phyloP scores from a whole-genome alignment of 2,329 filamentous ascomycete species.

The Cladobotryum protrusum region DNA sequence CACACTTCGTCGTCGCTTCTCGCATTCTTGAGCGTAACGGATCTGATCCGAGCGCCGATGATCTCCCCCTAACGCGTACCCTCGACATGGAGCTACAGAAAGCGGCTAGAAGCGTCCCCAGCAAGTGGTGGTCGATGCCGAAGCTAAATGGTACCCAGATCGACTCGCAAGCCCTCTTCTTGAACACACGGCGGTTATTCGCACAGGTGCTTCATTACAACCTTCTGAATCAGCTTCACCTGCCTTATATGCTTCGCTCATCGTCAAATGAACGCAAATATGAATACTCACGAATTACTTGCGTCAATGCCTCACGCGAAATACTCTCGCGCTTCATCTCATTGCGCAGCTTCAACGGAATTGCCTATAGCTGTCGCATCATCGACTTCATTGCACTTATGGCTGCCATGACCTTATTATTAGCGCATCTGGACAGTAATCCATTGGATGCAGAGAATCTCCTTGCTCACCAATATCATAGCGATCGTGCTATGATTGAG shows the following conservation, averaged over 20 bases:
- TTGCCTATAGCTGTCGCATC: slow-evolving; percentile 26
- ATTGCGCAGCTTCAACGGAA: slow-evolving; percentile 25
- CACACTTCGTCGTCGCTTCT: slow-evolving; percentile 25
- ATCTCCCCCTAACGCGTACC: slow-evolving; percentile 21
- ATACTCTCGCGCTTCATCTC: slow-evolving; percentile 30
- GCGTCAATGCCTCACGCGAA: slow-evolving; percentile 33
- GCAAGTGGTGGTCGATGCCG: slow-evolving; percentile 31
- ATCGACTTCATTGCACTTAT: slow-evolving; percentile 34
- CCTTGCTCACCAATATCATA: slow-evolving; percentile 9
- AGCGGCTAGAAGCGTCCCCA: slow-evolving; percentile 25
- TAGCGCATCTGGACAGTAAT: slow-evolving; percentile 31
- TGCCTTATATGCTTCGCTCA: slow-evolving; percentile 31
- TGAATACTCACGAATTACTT: slow-evolving; percentile 30
- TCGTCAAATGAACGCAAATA: slow-evolving; percentile 15
- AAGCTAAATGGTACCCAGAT: slow-evolving; percentile 19
- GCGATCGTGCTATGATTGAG: slow-evolving; percentile 10
- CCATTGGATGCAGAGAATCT: slow-evolving; percentile 2
- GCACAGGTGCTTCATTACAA: slow-evolving; percentile 34
- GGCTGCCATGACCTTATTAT: slow-evolving; percentile 30
- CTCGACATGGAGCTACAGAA: slow-evolving; percentile 29
- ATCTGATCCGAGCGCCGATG: slow-evolving; percentile 13
- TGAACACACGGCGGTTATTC: slow-evolving; percentile 25
- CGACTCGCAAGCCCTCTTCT: slow-evolving; percentile 18
- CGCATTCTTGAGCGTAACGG: slow-evolving; percentile 34
- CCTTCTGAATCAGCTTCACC: slow-evolving; percentile 33